phyloP scores from a whole-genome alignment of 1,284 basidiomycete species.

The Termitomyces sp. region DNA sequence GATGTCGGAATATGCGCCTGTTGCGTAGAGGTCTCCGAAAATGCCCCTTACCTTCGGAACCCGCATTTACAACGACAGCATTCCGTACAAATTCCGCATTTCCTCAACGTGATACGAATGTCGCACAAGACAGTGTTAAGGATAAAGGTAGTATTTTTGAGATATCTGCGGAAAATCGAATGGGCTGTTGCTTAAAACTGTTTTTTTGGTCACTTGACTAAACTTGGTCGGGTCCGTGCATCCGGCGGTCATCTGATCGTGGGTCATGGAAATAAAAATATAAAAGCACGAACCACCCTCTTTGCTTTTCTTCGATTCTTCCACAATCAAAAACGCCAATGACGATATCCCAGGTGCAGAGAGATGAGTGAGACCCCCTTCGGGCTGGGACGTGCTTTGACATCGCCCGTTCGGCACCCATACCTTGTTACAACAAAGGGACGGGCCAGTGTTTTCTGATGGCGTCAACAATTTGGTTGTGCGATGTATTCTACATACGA shows the following conservation, averaged over 20 bases:
- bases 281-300: not conserved
- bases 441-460: constrained; percentile 40
- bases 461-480: constrained; percentile 27
- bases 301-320: constrained; percentile 35
- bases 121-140: too few species aligned
- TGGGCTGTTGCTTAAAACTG: too few species aligned
- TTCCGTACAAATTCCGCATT: too few species aligned
- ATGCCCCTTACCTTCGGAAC: too few species aligned
- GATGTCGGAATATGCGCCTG: too few species aligned
- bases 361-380: constrained; percentile 39
- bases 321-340: constrained; percentile 47
- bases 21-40: too few species aligned
- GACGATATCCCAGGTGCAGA: constrained; percentile 40
- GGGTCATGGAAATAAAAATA: not conserved
- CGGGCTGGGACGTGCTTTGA: constrained; percentile 37
- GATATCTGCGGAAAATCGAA: not conserved
- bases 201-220: too few species aligned
- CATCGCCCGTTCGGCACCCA: constrained; percentile 47
- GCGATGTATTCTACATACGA: not conserved
- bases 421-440: constrained; percentile 44
- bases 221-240: not conserved
- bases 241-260: constrained; percentile 1
- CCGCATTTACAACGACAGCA: too few species aligned
- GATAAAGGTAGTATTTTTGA: not conserved
- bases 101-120: too few species aligned